Evolutionary conservation across 805 yeast genomes (phyloP).

Genomic region (Millerozyma acaciae): DNA sequence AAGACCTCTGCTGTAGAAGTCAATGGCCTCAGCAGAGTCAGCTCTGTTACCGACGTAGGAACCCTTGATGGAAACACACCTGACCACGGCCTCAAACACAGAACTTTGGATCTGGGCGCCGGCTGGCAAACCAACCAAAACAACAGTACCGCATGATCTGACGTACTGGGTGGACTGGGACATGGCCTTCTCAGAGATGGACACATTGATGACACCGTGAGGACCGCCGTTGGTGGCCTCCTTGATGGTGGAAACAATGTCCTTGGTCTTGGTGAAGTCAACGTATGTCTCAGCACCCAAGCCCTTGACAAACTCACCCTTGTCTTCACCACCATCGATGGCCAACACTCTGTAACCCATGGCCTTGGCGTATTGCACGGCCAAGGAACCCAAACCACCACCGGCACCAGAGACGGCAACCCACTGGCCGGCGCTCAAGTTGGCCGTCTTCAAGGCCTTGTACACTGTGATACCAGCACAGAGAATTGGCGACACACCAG

Average conservation of each 20-base stretch:
- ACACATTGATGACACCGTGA: constrained; percentile 72
- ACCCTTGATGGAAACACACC: constrained; percentile 68
- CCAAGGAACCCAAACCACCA: constrained; percentile 75
- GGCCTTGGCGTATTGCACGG: constrained; percentile 70
- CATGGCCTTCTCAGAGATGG: constrained; percentile 68
- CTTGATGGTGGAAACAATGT: constrained; percentile 52
- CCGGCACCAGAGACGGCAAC: constrained; percentile 77
- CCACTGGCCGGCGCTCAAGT: constrained; percentile 67
- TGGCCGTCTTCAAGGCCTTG: constrained; percentile 83
- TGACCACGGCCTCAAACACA: constrained; percentile 72
- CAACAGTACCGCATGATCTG: constrained; percentile 30
- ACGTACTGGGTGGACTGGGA: constrained; percentile 52
- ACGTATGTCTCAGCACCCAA: constrained; percentile 65
- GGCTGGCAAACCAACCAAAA: constrained; percentile 71
- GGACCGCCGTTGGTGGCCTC: constrained; percentile 68
- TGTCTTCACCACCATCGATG: constrained; percentile 66
- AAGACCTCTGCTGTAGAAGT: constrained; percentile 68
- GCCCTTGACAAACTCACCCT: constrained; percentile 50
- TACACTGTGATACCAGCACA: constrained; percentile 92
- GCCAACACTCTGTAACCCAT: constrained; percentile 73
- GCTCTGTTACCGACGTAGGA: constrained; percentile 89
- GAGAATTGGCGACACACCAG: constrained; percentile 73
- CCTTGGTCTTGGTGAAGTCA: constrained; percentile 55
- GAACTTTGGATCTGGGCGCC: constrained; percentile 67
- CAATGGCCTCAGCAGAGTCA: constrained; percentile 78